Conservation (phyloP, 2,329 filamentous ascomycete species). For the Xylariaceae sp. region DNA sequence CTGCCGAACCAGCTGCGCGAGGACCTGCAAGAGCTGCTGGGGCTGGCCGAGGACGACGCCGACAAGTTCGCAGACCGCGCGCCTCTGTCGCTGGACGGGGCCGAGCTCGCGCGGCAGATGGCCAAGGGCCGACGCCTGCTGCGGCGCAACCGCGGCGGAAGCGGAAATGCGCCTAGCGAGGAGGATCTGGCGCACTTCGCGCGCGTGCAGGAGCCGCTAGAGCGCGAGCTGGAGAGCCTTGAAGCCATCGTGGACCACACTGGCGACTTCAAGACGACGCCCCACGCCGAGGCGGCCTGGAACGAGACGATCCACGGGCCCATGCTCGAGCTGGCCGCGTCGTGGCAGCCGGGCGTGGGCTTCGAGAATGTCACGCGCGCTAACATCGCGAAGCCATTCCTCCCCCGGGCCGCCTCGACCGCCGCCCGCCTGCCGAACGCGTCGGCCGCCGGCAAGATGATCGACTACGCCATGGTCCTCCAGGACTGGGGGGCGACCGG, state of each 20-base stretch:
- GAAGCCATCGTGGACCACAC: background rate
- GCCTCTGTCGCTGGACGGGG: too few relatives aligned
- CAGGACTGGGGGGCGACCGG: too few relatives aligned
- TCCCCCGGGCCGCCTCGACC: too few relatives aligned
- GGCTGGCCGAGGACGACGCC: background rate
- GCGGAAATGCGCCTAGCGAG: too few relatives aligned
- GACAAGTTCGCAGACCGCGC: background rate
- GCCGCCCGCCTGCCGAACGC: too few relatives aligned
- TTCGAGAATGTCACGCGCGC: constrained; percentile 6
- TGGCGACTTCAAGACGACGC: background rate
- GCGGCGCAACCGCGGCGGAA: too few relatives aligned
- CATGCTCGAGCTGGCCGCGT: constrained; percentile 4
- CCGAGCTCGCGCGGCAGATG: too few relatives aligned
- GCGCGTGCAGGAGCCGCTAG: too few relatives aligned
- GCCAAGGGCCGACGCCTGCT: too few relatives aligned
- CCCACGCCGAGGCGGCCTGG: constrained; percentile 1
- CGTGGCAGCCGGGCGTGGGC: background rate
- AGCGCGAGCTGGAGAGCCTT: constrained; percentile 1
- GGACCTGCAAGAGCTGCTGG: background rate
- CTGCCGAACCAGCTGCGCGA: constrained; percentile 1
- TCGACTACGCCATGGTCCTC: constrained; percentile 5
- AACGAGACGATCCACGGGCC: constrained; percentile 3
- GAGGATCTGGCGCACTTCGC: too few relatives aligned
- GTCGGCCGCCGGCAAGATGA: background rate
- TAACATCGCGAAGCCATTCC: constrained; percentile 3